Conservation (phyloP, 73 alveolate genomes). For the Symbiodinium pilosum region DNA sequence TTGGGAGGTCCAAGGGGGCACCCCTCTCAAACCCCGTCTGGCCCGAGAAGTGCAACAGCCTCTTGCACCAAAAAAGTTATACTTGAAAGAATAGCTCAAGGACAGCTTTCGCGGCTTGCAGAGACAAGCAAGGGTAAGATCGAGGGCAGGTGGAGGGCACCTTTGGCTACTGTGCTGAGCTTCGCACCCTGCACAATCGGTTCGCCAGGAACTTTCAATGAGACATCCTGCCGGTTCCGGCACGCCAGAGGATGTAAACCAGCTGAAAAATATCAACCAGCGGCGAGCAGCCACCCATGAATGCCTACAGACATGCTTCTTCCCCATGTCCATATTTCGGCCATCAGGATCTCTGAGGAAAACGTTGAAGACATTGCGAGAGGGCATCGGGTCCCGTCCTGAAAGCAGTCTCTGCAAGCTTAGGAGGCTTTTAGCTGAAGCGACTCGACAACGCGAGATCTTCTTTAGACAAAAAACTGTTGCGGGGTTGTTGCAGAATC, state of each 20-base stretch:
- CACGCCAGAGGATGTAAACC: not conserved
- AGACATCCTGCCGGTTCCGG: constrained; percentile 37
- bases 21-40: too few species aligned
- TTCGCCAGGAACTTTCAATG: constrained; percentile 72
- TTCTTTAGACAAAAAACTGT: too few species aligned
- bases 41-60: too few species aligned
- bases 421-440: too few species aligned
- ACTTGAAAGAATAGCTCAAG: too few species aligned
- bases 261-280: not conserved
- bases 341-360: constrained; percentile 51
- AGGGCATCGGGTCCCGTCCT: constrained; percentile 52
- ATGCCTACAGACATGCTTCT: not conserved
- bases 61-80: too few species aligned
- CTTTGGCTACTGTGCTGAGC: not conserved
- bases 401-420: not conserved
- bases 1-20: too few species aligned
- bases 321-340: constrained; percentile 39
- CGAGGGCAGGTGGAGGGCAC: too few species aligned
- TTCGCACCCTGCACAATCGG: constrained; percentile 39
- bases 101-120: too few species aligned
- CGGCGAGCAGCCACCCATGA: not conserved
- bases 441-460: too few species aligned
- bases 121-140: too few species aligned
- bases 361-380: constrained; percentile 58
- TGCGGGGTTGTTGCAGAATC: too few species aligned